Evolutionary conservation across 208 protist species (phyloP).

Genomic region (Acanthamoeba triangularis): DNA sequence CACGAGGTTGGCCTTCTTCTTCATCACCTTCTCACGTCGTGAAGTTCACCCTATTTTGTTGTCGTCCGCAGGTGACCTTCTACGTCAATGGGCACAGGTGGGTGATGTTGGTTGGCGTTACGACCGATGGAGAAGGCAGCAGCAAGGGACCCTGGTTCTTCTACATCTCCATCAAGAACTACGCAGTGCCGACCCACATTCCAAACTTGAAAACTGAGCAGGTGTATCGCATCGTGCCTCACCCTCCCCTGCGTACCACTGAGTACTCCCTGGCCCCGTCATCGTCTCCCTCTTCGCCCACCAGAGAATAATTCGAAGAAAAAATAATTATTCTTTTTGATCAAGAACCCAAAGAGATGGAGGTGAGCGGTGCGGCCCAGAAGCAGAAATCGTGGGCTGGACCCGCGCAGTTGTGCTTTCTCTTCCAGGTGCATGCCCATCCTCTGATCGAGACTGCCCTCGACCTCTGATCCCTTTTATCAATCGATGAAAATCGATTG

Average conservation of each 20-base stretch:
- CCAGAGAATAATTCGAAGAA: not conserved
- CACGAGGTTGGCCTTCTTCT: not conserved
- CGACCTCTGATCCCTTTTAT: no score
- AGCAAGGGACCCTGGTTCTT: not conserved
- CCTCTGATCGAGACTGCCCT: not conserved
- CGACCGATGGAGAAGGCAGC: not conserved
- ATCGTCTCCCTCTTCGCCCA: not conserved
- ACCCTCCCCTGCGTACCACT: not conserved
- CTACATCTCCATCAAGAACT: conserved; percentile 35
- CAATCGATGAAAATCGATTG: not conserved
- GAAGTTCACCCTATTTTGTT: no score
- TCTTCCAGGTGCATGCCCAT: not conserved
- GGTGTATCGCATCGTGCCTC: not conserved
- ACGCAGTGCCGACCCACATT: not conserved
- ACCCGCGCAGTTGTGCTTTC: conserved; percentile 33
- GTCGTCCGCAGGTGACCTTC: not conserved
- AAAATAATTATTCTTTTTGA: not conserved
- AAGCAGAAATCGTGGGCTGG: not conserved
- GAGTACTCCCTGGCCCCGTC: not conserved
- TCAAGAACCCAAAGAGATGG: not conserved
- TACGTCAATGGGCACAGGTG: conserved; percentile 21
- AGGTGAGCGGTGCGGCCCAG: not conserved
- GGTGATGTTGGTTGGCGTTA: not conserved
- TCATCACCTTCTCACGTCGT: not conserved
- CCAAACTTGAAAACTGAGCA: not conserved